Base-by-base conservation (phyloP, 768 basidiomycete species). In the Lenzites betulinus region DNA sequence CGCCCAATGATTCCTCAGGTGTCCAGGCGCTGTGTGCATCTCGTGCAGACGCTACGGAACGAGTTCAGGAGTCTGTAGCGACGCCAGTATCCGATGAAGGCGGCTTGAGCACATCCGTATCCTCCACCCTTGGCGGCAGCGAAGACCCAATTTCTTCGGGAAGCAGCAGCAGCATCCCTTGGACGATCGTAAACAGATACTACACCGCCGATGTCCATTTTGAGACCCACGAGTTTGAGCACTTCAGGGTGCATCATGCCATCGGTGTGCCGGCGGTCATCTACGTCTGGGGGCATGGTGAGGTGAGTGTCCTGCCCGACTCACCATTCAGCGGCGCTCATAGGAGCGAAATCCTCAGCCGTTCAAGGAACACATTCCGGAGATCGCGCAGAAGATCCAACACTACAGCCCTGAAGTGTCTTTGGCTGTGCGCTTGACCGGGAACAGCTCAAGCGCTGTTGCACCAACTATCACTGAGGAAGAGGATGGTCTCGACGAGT, bases 101-200 rank as follows among this genome's bases (percentile, higher is more conserved):
- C 11, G 25, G 8, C 22, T 2, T 47, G 35, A 7, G 22, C 15
- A 36, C 54, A 2, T 46, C 47, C 6, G 47, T 33, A 25, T 23
- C 38, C 3, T 7, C 38, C n/a, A 50, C 39, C 8, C 35, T 20
- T 25, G 55, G 46, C 36, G 36, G 46, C 16, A 53, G 43, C 51
- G 41, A 33, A 22, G 55, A 57, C 20, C 61, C 55, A 20, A 51
- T 54, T 8, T 42, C 57, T 11, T 30, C 48, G 22, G 62, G 43
- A 6, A 50, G 64, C 30, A 63, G 52, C n/a, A 62, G 56, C 26
- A 62, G 50, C 26, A 73, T 90, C 33, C 86, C 88, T 11, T 93
- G 90, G 90, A 88, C 83, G 42, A 89, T 93, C 62, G 73, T 75
- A 52, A 93, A 93, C 77, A 87, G 83, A 71, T 94, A 94, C 73